Evolutionary conservation across 768 basidiomycete species (phyloP), one percentile per base, ranked within the genome.

Genomic region (Multifurca ochricompacta): DNA sequence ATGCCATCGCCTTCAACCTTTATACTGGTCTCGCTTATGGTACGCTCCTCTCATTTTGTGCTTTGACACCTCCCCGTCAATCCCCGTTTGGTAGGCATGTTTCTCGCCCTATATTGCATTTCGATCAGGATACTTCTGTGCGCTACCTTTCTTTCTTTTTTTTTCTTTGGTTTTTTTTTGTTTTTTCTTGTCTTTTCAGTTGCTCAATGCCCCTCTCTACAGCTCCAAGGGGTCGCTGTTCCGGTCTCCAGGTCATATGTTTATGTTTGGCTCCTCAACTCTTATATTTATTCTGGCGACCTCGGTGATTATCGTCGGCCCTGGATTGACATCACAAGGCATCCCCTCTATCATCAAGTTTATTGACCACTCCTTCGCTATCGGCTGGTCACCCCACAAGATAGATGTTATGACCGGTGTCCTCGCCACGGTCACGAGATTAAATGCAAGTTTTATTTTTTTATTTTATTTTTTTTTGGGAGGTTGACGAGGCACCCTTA

Each of bases 71-170:
- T 40, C 18, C 37, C 6, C 10, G 4, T 11, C 28, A 3, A 49
- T 4, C 11, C 40, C 27, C 25, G 23, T n/a, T 13, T 9, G 23
- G 2, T 28, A 57, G 56, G 56, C 7, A 52, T 57, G 56, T 35
- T 52, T 25, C 27, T 57, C 21, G 50, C 51, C 13, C 16, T 52
- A 13, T 57, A 52, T 23, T 52, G 18, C 28, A 47, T 57, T 19
- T 57, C 56, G 27, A 31, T 52, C 27, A 46, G 56, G 51, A 42
- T 57, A 35, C 45, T 52, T 25, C 45, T 57, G 56, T 57, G 39
- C 45, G 51, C 8, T 11, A 18, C 36, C 7, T 31, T 37, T 31
- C 41, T 18, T 55, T 10, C 19, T 1, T 18, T 3, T 37, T 3
- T 1, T 39, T 18, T 39, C 11, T 19, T 10, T 4, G 40, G 13